Percentiles rank a stretch among this genome's conserved stretches.
Conservation (phyloP, 768 basidiomycete species). For the Rhizopogon vesiculosus region DNA sequence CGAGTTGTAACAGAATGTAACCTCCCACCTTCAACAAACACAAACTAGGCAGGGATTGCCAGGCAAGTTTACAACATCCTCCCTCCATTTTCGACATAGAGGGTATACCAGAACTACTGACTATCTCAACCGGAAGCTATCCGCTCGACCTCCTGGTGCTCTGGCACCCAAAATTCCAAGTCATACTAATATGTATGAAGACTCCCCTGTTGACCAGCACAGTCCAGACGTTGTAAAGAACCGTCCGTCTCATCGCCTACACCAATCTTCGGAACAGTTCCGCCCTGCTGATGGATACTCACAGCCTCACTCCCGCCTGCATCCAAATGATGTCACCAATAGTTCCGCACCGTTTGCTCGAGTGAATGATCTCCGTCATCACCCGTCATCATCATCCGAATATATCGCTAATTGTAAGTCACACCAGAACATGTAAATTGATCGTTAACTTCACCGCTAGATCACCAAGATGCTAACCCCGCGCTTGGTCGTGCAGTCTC, state of each 20-base stretch:
- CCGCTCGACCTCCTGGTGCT: conserved; percentile 25
- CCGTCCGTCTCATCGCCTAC: conserved; percentile 15
- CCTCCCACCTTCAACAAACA: too few species aligned
- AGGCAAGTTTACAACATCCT: too few species aligned
- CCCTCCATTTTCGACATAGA: neutral
- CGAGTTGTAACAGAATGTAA: too few species aligned
- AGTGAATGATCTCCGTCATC: conserved; percentile 14
- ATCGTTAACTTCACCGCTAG: neutral
- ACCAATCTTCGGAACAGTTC: conserved; percentile 14
- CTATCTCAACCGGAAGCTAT: conserved; percentile 10
- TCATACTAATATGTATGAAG: conserved; percentile 15
- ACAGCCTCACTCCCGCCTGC: conserved; percentile 8
- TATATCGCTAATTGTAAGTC: conserved; percentile 18
- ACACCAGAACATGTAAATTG: neutral
- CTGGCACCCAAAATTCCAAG: conserved; percentile 23
- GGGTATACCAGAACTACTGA: conserved; percentile 2
- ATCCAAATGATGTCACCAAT: conserved; percentile 9
- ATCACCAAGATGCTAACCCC: conserved; percentile 8
- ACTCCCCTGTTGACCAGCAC: neutral
- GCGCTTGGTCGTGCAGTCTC: conserved; percentile 22
- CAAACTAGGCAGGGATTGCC: too few species aligned
- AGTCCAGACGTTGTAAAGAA: neutral
- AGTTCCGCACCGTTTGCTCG: conserved; percentile 10
- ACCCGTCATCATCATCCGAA: conserved; percentile 15
- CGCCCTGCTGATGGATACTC: conserved; percentile 14